A percentile compares a stretch with the other conserved stretches of the same genome.
Conservation (phyloP, 2,329 filamentous ascomycete species). For the Fusarium concolor region DNA sequence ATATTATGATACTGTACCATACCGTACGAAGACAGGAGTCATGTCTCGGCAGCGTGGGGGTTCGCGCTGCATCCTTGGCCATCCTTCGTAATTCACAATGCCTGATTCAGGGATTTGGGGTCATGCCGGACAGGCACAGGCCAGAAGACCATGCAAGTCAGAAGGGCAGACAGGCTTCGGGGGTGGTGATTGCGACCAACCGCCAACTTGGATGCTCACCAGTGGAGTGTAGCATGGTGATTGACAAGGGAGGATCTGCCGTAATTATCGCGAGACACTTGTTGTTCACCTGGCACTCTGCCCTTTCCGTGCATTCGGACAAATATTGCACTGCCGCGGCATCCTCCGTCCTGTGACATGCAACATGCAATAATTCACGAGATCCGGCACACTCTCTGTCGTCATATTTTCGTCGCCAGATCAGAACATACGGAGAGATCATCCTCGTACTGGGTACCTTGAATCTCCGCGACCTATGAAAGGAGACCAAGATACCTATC, state of each 20-base stretch:
- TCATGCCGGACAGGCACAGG: conserved; percentile 28
- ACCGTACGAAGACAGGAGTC: conserved; percentile 18
- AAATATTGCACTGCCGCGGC: conserved; percentile 34
- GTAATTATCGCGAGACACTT: conserved; percentile 43
- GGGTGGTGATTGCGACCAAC: conserved; percentile 25
- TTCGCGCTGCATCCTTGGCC: conserved; percentile 24
- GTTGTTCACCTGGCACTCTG: conserved; percentile 30
- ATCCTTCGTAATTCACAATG: conserved; percentile 36
- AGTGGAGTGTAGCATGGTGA: conserved; percentile 32
- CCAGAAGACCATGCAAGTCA: conserved; percentile 45
- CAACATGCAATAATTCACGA: conserved; percentile 15
- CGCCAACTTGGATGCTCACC: conserved; percentile 5
- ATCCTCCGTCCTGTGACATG: conserved; percentile 21
- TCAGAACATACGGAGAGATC: conserved; percentile 14
- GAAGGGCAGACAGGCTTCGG: conserved; percentile 42
- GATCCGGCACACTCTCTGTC: conserved; percentile 20
- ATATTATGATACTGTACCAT: conserved; percentile 7
- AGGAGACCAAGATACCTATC: neutral
- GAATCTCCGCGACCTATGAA: neutral
- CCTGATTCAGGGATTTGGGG: conserved; percentile 41
- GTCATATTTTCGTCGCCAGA: conserved; percentile 24
- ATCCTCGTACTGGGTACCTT: conserved; percentile 8
- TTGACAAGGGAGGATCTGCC: conserved; percentile 37
- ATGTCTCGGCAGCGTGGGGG: conserved; percentile 45
- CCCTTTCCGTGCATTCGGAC: conserved; percentile 13